Evolutionary conservation across 78 protist species (phyloP).

Genomic region (Dictyostelium firmibasis): DNA sequence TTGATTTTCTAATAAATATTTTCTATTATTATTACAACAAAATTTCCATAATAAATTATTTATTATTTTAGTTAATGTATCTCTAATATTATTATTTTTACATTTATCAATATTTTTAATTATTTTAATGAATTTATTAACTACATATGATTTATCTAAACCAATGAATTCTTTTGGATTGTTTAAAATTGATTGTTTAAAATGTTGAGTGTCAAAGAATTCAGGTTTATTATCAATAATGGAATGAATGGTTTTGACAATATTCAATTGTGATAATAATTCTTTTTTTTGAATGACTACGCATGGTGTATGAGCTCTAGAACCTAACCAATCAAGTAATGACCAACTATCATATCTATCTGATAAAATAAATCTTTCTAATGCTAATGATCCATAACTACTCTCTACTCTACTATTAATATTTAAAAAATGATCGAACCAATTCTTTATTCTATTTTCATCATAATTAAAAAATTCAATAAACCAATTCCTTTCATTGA

Average conservation of each 20-base stretch:
- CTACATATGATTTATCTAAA: not conserved
- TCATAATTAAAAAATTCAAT: not conserved
- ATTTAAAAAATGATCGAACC: not conserved
- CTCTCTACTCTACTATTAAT: not conserved
- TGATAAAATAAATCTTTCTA: not conserved
- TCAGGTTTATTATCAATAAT: not conserved
- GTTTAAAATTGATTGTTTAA: not conserved
- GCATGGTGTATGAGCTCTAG: not conserved
- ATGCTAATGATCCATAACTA: conserved; percentile 6
- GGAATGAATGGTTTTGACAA: not conserved
- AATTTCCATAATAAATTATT: not conserved
- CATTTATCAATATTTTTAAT: not conserved
- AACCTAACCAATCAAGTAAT: not conserved
- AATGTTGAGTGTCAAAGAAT: not conserved
- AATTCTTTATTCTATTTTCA: not conserved
- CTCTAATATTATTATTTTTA: not conserved
- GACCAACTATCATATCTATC: not conserved
- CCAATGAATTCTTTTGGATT: not conserved
- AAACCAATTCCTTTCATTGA: not conserved
- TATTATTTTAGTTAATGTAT: not conserved
- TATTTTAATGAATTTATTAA: not conserved
- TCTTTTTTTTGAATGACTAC: conserved; percentile 20
- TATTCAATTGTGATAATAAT: conserved; percentile 4
- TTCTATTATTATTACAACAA: not conserved
- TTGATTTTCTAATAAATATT: not conserved